Percentiles rank a stretch among this genome's conserved stretches.
These are phyloP conservation scores for Haplosporangium gracile DNA, from an alignment of 192 early-diverging fungal genomes.

Conservation along the genomic window DNA sequence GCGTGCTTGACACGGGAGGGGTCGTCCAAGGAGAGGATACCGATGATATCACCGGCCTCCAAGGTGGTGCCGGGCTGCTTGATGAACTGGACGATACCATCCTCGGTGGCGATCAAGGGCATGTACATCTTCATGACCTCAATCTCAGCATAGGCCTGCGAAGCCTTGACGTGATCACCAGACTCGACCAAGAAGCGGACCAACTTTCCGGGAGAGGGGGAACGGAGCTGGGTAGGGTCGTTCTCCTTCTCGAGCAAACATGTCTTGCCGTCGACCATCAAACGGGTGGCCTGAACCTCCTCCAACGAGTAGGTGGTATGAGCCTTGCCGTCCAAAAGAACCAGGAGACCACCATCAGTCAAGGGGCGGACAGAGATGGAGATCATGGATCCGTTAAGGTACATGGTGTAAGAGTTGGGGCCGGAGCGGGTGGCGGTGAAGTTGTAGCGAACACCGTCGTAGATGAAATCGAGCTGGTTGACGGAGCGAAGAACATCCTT, in stretches of 20 bases:
- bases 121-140: slow-evolving; percentile 99
- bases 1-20: slow-evolving; percentile 93
- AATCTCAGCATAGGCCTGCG: slow-evolving; percentile 97
- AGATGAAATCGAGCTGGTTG: slow-evolving; percentile 91
- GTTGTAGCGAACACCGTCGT: slow-evolving; percentile 91
- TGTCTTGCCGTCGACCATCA: slow-evolving; percentile 94
- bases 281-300: slow-evolving; percentile 88
- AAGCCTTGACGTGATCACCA: slow-evolving; percentile 89
- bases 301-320: slow-evolving; percentile 94
- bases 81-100: slow-evolving; percentile 90
- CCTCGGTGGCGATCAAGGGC: slow-evolving; percentile 93
- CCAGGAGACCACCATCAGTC: slow-evolving; percentile 92
- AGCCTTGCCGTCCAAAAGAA: slow-evolving; percentile 89
- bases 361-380: slow-evolving; percentile 87
- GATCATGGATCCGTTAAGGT: slow-evolving; percentile 86
- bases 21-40: slow-evolving; percentile 93
- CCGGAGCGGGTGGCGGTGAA: slow-evolving; percentile 86
- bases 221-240: slow-evolving; percentile 96
- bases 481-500: slow-evolving; percentile 80
- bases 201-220: slow-evolving; percentile 97
- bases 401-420: slow-evolving; percentile 84
- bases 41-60: slow-evolving; percentile 93
- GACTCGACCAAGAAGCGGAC: slow-evolving; percentile 94
- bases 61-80: slow-evolving; percentile 90
- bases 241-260: slow-evolving; percentile 95